Evolutionary conservation across 805 yeast genomes (phyloP), one percentile per base, ranked within the genome.

Genomic region (Candida silvatica): DNA sequence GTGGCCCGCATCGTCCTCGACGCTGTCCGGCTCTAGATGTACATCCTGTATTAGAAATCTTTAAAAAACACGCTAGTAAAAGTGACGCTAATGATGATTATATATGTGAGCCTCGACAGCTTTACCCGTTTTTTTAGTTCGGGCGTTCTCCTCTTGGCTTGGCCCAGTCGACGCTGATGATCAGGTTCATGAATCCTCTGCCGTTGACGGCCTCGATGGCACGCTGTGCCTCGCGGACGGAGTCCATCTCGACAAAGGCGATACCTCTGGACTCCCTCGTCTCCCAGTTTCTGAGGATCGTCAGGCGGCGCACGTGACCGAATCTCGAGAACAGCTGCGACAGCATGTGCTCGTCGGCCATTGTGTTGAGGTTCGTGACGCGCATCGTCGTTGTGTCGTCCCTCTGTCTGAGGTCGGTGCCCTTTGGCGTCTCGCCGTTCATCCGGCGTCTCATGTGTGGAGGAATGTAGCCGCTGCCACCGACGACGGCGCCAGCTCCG

Each of bases 221-320:
- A 45, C 57, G 59, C 61, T 82, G 79, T 29, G 97, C 98, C 47
- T 64, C 66, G 38, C 61, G 58, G 53, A 76, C 76, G 37, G 77
- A 70, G 40, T 70, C 74, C 58, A 83, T 83, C 41, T 90, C 80
- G 45, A 88, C 94, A 61, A 85, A 92, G 5, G 97, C 97, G 61
- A 90, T 77, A 54, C 99, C 99, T 65, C 86, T 82, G 30, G 95
- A 83, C 61, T 80, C 80, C 45, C 95, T 92, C 19, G 97, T 92
- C 51, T 83, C 95, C 65, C 86, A 81, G 65, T 87, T 84, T 67
- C 84, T 82, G 40, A 87, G 87, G 39, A 92, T 69, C 44, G 81
- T 80, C 46, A 82, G 83, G 64, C 95, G 81, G 51, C 73, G 74
- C 39, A 74, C 66, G 20, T 66, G 74, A 50, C 76, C 94, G 67